Percentiles rank a stretch among this genome's conserved stretches.
These are phyloP conservation scores for Podaxis pistillaris DNA, from an alignment of 768 basidiomycete species.

Conservation along the genomic window DNA sequence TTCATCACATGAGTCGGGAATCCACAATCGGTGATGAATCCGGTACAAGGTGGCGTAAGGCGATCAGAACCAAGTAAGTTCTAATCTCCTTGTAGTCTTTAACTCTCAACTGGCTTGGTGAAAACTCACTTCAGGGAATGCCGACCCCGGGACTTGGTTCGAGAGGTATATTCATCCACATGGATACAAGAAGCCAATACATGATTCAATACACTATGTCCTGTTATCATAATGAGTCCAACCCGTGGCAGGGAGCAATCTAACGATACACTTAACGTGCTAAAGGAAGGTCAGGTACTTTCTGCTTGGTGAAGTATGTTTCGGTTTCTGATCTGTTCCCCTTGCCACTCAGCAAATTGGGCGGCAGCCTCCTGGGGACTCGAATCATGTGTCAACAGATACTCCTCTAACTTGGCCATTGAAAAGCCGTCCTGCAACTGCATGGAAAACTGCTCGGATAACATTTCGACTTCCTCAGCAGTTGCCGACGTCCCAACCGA, in stretches of 20 bases:
- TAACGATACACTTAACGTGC: too few relatives aligned
- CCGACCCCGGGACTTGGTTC: not conserved
- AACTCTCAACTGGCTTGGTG: not conserved
- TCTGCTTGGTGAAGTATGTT: not conserved
- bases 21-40: not conserved
- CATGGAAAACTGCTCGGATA: constrained; percentile 47
- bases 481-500: not conserved
- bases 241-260: too few relatives aligned
- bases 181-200: not conserved
- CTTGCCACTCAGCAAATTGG: not conserved
- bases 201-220: not conserved
- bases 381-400: not conserved
- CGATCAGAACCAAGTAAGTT: not conserved
- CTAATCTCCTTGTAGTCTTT: not conserved
- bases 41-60: not conserved
- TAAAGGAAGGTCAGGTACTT: not conserved
- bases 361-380: not conserved
- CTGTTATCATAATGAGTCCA: too few relatives aligned
- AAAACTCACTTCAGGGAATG: not conserved
- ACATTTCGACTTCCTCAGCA: not conserved
- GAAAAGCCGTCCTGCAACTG: constrained; percentile 41
- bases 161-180: not conserved
- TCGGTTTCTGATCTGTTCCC: not conserved
- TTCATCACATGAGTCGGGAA: not conserved
- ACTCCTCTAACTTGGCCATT: not conserved